Evolutionary conservation across 768 basidiomycete genomes (phyloP), one percentile per base, ranked within the genome.

Genomic region (Mycena galopus): DNA sequence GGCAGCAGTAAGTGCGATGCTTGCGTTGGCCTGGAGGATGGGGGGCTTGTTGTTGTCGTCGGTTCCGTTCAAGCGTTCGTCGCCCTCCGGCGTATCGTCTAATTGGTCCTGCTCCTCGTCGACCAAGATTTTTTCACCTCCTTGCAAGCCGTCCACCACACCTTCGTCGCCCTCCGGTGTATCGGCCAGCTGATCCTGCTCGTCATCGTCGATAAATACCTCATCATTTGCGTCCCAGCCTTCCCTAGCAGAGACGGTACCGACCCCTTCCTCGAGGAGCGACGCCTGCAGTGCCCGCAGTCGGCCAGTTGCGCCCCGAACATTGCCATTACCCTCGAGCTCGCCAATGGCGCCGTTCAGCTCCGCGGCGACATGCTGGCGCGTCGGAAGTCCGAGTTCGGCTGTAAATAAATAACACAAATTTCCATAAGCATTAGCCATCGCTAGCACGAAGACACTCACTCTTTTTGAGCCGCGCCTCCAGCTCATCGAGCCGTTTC

Each of bases 401-500:
- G 55, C 65, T 66, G 25, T 14, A 57, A 44, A 39, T n/a, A 21
- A 23, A 39, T n/a, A 21, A 23, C 10, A 33, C 21, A 29, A 32
- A 55, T 29, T 47, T n/a, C 4, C 25, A 42, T 51, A 9, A 50
- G 37, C 47, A n/a, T 32, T 16, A 33, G 8, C 5, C 21, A 30
- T 33, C 1, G 4, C 19, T 35, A 2, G 0, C 11, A 33, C 6
- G 6, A 23, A 60, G 27, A 30, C n/a, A 19, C 64, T 4, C 27
- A 71, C 70, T 30, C 70, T 16, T 60, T 9, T 32, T 47, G 2
- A 65, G 50, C 23, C 37, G 57, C 11, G 23, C 57, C 50, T 71
- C 70, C 2, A 71, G n/a, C 37, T 47, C 70, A 50, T 65, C 64
- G n/a, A 71, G 58, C 19, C 70, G 70, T 19, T n/a, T 23, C 51